These are phyloP conservation scores for Medicago truncatula DNA, from an alignment of 306 rosid species.

Conservation along the genomic window MtrunA17r5.0-ANR NC_053049.1:32552001-32552500, in stretches of 20 bases:
- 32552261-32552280: constrained; percentile 66
- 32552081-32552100: constrained; percentile 64
- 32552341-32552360: background rate
- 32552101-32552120: constrained; percentile 15
- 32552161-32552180: constrained; percentile 30
- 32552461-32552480: constrained; percentile 24
- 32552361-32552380: constrained; percentile 12
- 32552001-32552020: constrained; percentile 98
- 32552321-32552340: constrained; percentile 1
- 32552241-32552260: constrained; percentile 97
- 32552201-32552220: constrained; percentile 97
- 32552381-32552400: constrained; percentile 13
- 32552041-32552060: constrained; percentile 99
- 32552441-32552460: constrained; percentile 9
- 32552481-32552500: constrained; percentile 23
- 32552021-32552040: constrained; percentile 98
- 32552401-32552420: constrained; percentile 3
- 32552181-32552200: constrained; percentile 75
- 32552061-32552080: constrained; percentile 96
- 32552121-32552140: background rate
- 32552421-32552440: constrained; percentile 19
- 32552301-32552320: constrained; percentile 12
- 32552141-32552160: constrained; percentile 34
- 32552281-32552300: constrained; percentile 5
- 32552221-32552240: constrained; percentile 97